These are phyloP conservation scores for Salinomyces thailandicus DNA, from an alignment of 2,329 filamentous ascomycete species.

Conservation along the genomic window DNA sequence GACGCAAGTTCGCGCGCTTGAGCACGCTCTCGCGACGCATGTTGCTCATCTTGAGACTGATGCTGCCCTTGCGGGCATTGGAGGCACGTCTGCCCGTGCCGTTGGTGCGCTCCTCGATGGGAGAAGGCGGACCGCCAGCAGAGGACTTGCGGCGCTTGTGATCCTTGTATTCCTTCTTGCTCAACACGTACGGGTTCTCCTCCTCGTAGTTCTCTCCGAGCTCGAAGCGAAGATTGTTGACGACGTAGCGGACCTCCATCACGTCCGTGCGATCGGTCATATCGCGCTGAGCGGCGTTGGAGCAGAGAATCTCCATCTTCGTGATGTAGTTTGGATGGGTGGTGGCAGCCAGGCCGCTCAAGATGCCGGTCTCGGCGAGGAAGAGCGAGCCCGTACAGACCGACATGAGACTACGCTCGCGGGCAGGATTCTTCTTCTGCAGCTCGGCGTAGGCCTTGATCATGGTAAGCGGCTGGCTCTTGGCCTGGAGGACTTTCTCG, in stretches of 20 bases:
- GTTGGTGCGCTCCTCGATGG: conserved; percentile 21
- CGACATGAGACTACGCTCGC: conserved; percentile 71
- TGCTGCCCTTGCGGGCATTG: conserved; percentile 61
- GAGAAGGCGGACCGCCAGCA: conserved; percentile 30
- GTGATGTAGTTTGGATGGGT: conserved; percentile 74
- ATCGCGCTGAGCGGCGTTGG: conserved; percentile 58
- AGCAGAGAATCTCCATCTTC: conserved; percentile 71
- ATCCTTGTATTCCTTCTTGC: conserved; percentile 50
- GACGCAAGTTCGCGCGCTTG: conserved; percentile 64
- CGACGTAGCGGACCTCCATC: conserved; percentile 74
- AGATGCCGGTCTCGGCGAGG: conserved; percentile 64
- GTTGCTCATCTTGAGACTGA: conserved; percentile 67
- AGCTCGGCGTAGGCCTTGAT: conserved; percentile 69
- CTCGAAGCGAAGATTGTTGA: conserved; percentile 85
- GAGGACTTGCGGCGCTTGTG: conserved; percentile 31
- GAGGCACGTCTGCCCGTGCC: conserved; percentile 29
- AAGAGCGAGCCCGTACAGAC: conserved; percentile 71
- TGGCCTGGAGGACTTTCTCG: conserved; percentile 54
- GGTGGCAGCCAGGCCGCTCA: conserved; percentile 68
- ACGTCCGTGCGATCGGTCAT: conserved; percentile 70
- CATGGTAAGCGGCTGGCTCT: conserved; percentile 56
- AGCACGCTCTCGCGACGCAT: conserved; percentile 68
- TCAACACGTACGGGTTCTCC: conserved; percentile 72
- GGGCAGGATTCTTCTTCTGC: conserved; percentile 66
- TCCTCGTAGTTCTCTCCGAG: conserved; percentile 60